Evolutionary conservation across 768 basidiomycete genomes (phyloP), one percentile per base, ranked within the genome.

Genomic region (Plicaturopsis crispa): DNA sequence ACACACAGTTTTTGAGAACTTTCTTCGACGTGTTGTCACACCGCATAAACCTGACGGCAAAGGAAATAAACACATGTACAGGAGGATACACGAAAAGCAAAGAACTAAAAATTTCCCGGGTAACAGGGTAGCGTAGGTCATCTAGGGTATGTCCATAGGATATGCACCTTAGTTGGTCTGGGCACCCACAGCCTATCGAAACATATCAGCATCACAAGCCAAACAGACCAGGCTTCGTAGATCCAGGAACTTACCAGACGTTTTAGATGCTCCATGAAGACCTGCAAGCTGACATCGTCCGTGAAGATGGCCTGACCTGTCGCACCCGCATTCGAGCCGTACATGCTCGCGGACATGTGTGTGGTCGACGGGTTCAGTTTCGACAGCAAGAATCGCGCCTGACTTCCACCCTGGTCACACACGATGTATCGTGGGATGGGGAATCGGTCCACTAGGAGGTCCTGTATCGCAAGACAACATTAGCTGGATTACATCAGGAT

Each of bases 351-450:
- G 17, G 87, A 85, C 84, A 96, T 90, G 58, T 99, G 94, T 28
- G 94, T 98, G 42, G 94, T 98, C 40, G 90, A 94, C 2, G 96
- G 96, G 59, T 98, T 99, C 30, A 99, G 68, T 60, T 98, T 98
- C 34, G 85, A 88, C 20, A 98, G 65, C 54, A 98, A 63, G 81
- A 99, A 99, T n/a, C 96, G 85, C 4, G 96, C 94, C 59, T 98
- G 96, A 59, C 84, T 88, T 20, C 94, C 94, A 26, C 92, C 91
- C 56, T 98, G 93, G 58, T 99, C 93, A 56, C 90, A 93, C 22
- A 96, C 91, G 48, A 99, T 89, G 62, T 98, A 99, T 20, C 96
- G 84, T 1, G 96, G 96, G 48, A 99, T 90, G 2, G 96, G 96
- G 72, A 87, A 90, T 26, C 96, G 84, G 56, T 99, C 96, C 13